phyloP scores from a whole-genome alignment of 352 stramenopile species.

The Globisporangium megalacanthum region DNA sequence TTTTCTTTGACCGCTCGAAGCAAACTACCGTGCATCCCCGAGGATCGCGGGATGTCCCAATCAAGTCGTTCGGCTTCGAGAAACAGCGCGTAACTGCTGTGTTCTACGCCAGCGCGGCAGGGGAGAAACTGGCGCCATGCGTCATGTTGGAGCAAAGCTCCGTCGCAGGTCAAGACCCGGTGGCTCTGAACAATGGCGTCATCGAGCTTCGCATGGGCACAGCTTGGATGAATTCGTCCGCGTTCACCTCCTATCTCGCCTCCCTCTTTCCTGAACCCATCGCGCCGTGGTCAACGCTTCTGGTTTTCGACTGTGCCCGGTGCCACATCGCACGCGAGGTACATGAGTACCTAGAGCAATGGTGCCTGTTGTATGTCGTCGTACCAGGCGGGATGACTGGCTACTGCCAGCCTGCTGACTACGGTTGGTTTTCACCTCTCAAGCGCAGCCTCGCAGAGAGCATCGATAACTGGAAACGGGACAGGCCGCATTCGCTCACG shows the following conservation, averaged over 20 bases:
- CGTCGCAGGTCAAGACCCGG: not conserved
- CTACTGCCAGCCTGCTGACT: too few relatives aligned
- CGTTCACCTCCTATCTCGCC: not conserved
- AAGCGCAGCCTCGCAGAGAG: too few relatives aligned
- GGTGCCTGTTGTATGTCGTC: too few relatives aligned
- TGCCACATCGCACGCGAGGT: not conserved
- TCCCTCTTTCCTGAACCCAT: not conserved
- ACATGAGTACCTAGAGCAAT: not conserved
- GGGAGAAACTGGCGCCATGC: not conserved
- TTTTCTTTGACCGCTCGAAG: slow-evolving; percentile 1
- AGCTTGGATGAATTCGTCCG: not conserved
- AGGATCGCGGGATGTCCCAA: not conserved
- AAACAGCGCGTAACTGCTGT: slow-evolving; percentile 1
- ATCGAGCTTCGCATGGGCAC: not conserved
- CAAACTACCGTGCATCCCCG: not conserved
- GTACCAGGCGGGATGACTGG: too few relatives aligned
- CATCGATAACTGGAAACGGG: too few relatives aligned
- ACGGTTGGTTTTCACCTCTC: too few relatives aligned
- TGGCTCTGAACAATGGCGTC: not conserved
- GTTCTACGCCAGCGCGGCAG: not conserved
- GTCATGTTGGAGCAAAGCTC: not conserved
- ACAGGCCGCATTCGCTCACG: too few relatives aligned
- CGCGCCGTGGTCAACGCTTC: not conserved
- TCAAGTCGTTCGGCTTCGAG: not conserved
- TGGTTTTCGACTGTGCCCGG: not conserved